A percentile compares a stretch with the other conserved stretches of the same genome.
These are phyloP conservation scores for Calonectria leucothoes DNA, from an alignment of 2,329 filamentous ascomycete genomes.

Conservation along the genomic window DNA sequence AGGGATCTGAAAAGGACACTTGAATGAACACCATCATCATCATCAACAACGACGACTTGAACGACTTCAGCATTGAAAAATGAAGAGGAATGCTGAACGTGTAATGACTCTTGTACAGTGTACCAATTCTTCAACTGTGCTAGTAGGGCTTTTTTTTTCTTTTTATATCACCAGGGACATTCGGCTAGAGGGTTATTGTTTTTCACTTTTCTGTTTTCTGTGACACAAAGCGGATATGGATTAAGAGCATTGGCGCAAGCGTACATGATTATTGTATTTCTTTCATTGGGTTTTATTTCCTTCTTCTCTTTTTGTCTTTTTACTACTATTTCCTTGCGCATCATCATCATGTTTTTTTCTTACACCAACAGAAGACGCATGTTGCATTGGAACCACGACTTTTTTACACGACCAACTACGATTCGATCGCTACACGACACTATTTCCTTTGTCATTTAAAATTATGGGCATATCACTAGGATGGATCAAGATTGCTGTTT, in stretches of 20 bases:
- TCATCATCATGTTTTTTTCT: neutral
- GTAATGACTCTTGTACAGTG: conserved; percentile 21
- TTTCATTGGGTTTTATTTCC: neutral
- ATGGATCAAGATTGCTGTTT: no score
- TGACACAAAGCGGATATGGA: neutral
- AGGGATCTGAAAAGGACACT: conserved; percentile 21
- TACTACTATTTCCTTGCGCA: neutral
- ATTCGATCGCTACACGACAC: neutral
- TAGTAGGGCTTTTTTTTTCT: neutral
- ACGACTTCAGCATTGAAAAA: neutral
- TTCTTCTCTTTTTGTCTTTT: neutral
- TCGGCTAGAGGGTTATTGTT: neutral
- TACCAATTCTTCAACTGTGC: conserved; percentile 17
- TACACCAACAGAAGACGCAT: neutral
- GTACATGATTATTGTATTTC: neutral
- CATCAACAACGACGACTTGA: no score
- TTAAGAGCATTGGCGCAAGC: conserved; percentile 5
- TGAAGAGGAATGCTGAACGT: neutral
- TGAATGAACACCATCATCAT: no score
- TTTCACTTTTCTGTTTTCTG: no score
- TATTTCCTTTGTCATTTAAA: neutral
- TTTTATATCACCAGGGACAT: no score
- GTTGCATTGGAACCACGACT: neutral
- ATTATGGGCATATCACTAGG: no score
- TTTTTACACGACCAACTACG: neutral